phyloP scores from a whole-genome alignment of 352 stramenopile species.

The Phytophthora pistaciae region DNA sequence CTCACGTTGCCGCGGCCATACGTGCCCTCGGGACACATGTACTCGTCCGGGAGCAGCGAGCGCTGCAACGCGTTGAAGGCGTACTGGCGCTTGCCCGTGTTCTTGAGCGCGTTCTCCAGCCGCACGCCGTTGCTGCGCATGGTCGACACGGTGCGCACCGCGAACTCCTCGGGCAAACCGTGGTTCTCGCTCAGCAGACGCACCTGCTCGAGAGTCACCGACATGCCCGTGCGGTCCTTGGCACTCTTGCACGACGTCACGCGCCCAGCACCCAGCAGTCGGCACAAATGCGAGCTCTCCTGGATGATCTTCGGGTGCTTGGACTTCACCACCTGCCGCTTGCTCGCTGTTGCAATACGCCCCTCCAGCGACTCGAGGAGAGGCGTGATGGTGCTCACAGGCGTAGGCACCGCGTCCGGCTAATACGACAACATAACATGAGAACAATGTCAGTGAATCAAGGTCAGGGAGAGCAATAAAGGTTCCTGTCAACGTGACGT shows the following conservation, averaged over 20 bases:
- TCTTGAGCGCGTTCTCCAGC: constrained; percentile 80
- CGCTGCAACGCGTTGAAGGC: constrained; percentile 81
- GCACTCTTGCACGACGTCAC: constrained; percentile 96
- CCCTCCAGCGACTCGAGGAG: constrained; percentile 64
- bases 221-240: constrained; percentile 97
- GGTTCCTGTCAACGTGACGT: constrained; percentile 7
- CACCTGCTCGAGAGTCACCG: constrained; percentile 94
- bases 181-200: constrained; percentile 71
- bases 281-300: constrained; percentile 67
- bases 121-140: constrained; percentile 83
- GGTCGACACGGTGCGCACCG: constrained; percentile 72
- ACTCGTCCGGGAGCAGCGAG: constrained; percentile 80
- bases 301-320: constrained; percentile 87
- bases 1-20: constrained; percentile 84
- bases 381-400: constrained; percentile 45
- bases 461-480: background rate
- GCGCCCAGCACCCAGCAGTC: constrained; percentile 89
- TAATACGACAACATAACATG: constrained; percentile 23
- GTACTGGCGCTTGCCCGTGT: constrained; percentile 81
- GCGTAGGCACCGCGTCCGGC: constrained; percentile 56
- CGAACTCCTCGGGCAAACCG: constrained; percentile 60
- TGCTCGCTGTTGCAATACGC: constrained; percentile 61
- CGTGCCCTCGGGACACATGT: constrained; percentile 83
- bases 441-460: constrained; percentile 20
- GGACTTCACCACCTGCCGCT: constrained; percentile 72